Percentiles rank a stretch among this genome's conserved stretches.
phyloP scores from a whole-genome alignment of 1,284 basidiomycete species.

The Mycosarcoma maydis region DNA sequence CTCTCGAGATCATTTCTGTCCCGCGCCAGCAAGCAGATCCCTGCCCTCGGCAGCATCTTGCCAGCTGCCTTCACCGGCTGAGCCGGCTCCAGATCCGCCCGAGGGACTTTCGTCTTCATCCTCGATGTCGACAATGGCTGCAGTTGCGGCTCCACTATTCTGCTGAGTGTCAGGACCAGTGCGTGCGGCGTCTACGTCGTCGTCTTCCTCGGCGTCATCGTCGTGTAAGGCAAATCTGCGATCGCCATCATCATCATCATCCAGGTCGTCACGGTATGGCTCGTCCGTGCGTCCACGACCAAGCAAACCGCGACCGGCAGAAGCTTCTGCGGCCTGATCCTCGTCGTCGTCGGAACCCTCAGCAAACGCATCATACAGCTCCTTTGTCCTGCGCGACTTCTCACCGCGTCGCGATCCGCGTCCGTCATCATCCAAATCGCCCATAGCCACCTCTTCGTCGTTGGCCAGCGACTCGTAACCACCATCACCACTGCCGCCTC shows the following conservation, averaged over 20 bases:
- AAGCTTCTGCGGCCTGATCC: conserved; percentile 21
- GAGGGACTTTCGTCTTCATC: conserved; percentile 7
- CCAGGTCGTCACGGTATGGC: conserved; percentile 37
- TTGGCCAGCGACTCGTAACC: conserved; percentile 76
- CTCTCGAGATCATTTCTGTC: conserved; percentile 2
- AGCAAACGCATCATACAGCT: conserved; percentile 68
- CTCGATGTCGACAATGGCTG: conserved; percentile 22
- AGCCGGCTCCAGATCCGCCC: conserved; percentile 8
- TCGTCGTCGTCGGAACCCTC: conserved; percentile 65
- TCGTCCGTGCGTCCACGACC: conserved; percentile 15
- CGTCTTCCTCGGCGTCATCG: conserved; percentile 20
- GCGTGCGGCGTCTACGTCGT: conserved; percentile 10
- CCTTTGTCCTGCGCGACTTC: conserved; percentile 58
- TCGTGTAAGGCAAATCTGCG: conserved; percentile 31
- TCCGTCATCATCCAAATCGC: conserved; percentile 54
- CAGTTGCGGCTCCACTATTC: background rate
- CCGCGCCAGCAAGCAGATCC: conserved; percentile 21
- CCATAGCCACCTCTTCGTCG: conserved; percentile 73
- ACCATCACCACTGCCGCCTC: conserved; percentile 50
- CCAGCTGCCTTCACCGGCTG: conserved; percentile 32
- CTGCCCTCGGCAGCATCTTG: conserved; percentile 44
- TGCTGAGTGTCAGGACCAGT: background rate
- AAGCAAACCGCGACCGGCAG: conserved; percentile 15
- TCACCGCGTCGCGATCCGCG: conserved; percentile 22
- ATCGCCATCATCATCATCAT: conserved; percentile 36